Evolutionary conservation across 345 rosid genomes (phyloP), one percentile per base, ranked within the genome.

Genomic region (Euclidium syriacum): DNA sequence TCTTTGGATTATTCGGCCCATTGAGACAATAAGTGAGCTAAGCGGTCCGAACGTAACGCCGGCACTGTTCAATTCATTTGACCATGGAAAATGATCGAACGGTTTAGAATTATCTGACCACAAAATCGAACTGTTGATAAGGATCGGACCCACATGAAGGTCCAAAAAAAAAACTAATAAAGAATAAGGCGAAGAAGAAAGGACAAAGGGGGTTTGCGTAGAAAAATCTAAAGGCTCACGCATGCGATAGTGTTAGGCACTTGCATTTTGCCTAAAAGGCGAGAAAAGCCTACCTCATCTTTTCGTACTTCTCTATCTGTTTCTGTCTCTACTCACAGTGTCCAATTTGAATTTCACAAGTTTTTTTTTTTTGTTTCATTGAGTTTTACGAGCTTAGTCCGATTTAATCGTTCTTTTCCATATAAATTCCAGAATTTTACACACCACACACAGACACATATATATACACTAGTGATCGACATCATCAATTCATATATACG

Each of bases 211-310:
- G 27, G 19, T 15, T 14, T 15, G 52, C 12, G 34, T 41, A 20
- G 52, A 67, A 23, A 67, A 23, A 67, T 65, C 4, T 22, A 3
- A 19, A 10, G 64, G 9, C 9, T 69, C 14, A 22, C 40, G 68
- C 68, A 62, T 53, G 50, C 68, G 68, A 70, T 57, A 62, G 57
- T 70, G 68, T 62, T 54, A 62, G 64, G 58, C 74, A 70, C 43
- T 62, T 54, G 63, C 63, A 36, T 34, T 29, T 35, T 52, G 55
- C 56, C 49, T 52, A 33, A 69, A 69, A 68, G 53, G 66, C 27
- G 47, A 68, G 17, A 50, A 41, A 51, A 19, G 63, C 58, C 43
- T 54, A 54, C 68, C 57, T 70, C 63, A 62, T 62, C 58, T 22
- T 62, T 62, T 62, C 68, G 17, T 36, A 38, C 14, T 62, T 46